phyloP scores from a whole-genome alignment of 2,329 filamentous ascomycete genomes.

The Pseudocercospora musae region DNA sequence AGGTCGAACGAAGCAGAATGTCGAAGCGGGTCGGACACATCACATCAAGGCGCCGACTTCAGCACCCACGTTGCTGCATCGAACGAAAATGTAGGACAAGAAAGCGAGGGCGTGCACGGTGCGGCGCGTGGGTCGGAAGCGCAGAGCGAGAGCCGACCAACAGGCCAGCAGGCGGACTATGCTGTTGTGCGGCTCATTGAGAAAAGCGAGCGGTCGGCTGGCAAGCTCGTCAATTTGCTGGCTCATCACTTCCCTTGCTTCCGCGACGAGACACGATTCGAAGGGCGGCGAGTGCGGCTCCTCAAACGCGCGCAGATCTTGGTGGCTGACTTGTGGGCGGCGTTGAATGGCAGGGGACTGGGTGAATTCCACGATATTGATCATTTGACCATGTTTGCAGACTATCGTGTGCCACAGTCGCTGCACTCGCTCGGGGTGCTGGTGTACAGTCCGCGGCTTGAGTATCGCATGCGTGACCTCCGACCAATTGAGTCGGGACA shows the following conservation, averaged over 20 bases:
- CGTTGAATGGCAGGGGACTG: constrained; percentile 76
- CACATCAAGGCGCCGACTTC: neutral
- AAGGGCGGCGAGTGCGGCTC: constrained; percentile 72
- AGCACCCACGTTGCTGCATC: neutral
- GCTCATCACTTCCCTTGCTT: constrained; percentile 82
- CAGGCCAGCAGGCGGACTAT: constrained; percentile 20
- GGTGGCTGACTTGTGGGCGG: constrained; percentile 94
- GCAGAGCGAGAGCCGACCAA: neutral
- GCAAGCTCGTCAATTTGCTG: constrained; percentile 79
- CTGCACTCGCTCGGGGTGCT: constrained; percentile 79
- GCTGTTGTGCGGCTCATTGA: constrained; percentile 71
- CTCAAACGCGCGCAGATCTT: constrained; percentile 95
- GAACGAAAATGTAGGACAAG: neutral
- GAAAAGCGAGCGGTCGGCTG: constrained; percentile 74
- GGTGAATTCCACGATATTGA: constrained; percentile 87
- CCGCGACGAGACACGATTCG: constrained; percentile 73
- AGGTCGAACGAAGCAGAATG: neutral
- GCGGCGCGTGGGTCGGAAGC: neutral
- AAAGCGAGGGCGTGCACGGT: neutral
- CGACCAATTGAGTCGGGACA: constrained; percentile 68
- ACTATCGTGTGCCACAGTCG: constrained; percentile 95
- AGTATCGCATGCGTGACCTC: constrained; percentile 63
- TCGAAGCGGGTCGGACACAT: neutral
- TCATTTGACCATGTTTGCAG: constrained; percentile 97
- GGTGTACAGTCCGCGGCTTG: constrained; percentile 76